These are phyloP conservation scores for Dactylellina sp. DNA, from an alignment of 2,329 filamentous ascomycete species.

Conservation along the genomic window DNA sequence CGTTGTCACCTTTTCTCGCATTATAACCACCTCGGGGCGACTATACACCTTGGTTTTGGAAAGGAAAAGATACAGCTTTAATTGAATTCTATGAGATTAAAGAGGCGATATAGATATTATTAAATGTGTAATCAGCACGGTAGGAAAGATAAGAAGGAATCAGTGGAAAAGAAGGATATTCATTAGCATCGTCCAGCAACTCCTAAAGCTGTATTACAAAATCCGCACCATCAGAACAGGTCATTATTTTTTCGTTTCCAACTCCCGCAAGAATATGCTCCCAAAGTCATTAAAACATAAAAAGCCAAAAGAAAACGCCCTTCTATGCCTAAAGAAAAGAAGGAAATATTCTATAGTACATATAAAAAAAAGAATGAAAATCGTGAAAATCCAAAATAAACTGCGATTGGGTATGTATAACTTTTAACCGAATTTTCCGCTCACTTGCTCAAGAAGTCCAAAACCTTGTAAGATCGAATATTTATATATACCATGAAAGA, in stretches of 20 bases:
- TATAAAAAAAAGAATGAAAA: slow-evolving; percentile 5
- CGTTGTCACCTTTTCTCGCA: too few species aligned
- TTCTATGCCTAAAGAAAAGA: slow-evolving; percentile 35
- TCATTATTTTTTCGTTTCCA: slow-evolving; percentile 22
- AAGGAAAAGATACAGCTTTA: too few species aligned
- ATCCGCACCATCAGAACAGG: not conserved
- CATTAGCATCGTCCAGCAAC: slow-evolving; percentile 4
- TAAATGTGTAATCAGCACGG: too few species aligned
- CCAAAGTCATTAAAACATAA: slow-evolving; percentile 5
- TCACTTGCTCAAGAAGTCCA: slow-evolving; percentile 22
- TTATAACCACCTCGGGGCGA: too few species aligned
- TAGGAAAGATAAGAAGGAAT: not conserved
- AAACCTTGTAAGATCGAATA: slow-evolving; percentile 8
- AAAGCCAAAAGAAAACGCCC: slow-evolving; percentile 27
- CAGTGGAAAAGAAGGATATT: slow-evolving; percentile 7
- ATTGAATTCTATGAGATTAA: too few species aligned
- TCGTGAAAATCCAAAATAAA: slow-evolving; percentile 17
- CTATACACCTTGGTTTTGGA: too few species aligned
- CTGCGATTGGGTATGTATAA: slow-evolving; percentile 42
- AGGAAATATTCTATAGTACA: slow-evolving; percentile 47
- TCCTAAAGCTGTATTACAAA: slow-evolving; percentile 5
- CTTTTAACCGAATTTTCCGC: slow-evolving; percentile 24
- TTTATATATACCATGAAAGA: slow-evolving; percentile 26
- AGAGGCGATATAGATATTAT: too few species aligned
- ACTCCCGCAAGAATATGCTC: slow-evolving; percentile 28